Percentiles rank a stretch among this genome's conserved stretches.
Evolutionary conservation across 345 rosid species (phyloP).

Genomic region (Brassica carinata): DNA sequence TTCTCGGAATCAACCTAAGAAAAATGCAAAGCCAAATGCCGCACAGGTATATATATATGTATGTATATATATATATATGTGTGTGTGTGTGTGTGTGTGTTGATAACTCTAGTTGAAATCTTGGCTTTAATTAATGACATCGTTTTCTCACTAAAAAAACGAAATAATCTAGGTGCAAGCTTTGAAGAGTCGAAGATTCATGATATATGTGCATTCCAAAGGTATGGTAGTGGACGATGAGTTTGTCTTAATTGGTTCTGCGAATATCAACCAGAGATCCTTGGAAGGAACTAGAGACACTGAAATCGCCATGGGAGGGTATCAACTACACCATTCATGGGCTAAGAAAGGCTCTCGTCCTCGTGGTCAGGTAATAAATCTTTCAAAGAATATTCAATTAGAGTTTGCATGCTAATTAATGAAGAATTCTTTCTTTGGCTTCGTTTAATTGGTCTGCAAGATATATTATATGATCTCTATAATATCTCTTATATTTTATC

Average conservation of each 20-base stretch:
- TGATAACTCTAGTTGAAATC: background rate
- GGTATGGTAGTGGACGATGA: background rate
- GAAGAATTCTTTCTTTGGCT: background rate
- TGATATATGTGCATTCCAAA: background rate
- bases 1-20: background rate
- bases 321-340: background rate
- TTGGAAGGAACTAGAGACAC: background rate
- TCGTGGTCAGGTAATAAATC: background rate
- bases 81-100: background rate
- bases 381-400: background rate
- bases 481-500: background rate
- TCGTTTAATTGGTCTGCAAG: background rate
- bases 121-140: background rate
- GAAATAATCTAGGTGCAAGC: background rate
- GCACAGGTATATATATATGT: background rate
- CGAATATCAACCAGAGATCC: background rate
- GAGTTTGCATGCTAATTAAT: background rate
- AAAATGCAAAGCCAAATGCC: background rate
- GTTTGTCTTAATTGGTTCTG: background rate
- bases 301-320: background rate
- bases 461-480: background rate
- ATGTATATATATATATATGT: no score
- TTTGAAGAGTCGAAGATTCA: background rate
- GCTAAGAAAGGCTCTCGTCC: background rate
- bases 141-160: background rate